Base-by-base conservation (phyloP, 2,329 filamentous ascomycete species). In the Metarhizium guizhouense region DNA sequence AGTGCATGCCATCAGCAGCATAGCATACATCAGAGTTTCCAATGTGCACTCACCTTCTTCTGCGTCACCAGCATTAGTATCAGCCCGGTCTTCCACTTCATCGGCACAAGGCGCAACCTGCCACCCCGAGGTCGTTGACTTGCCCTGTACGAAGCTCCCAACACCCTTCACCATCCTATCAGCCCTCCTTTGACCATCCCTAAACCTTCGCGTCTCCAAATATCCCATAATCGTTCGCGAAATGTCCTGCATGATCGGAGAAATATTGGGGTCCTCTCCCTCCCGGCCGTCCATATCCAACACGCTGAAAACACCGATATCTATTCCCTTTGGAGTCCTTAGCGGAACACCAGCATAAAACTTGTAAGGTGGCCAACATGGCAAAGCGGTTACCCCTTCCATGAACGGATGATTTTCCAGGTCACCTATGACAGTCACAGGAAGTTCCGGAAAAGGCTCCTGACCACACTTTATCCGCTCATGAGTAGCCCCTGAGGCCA, bases 301-400 rank as follows among this genome's bases (percentile, higher is more conserved):
- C 1, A 74, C 65, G 47, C 69, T 72, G 10, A 68, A 70, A 0
- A 72, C 68, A 3, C 74, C 74, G 4, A 76, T 76, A 52, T 75
- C 72, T 56, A 76, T 69, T 18, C 72, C 73, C 3, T 65, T 60
- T 0, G 61, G 66, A 0, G 71, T 71, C 0, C 70, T 68, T 13
- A 76, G 73, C 2, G 74, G 74, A 0, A 74, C 70, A 0, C 66
- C 73, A 0, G 72, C 72, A 47, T 75, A 76, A 54, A 76, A 76
- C 1, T 65, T 61, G 16, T 64, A 2, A 57, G 56, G 0, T 62
- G 60, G 30, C 65, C 62, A 0, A 56, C 54, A 8, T 54, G 59
- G 11, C 65, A 64, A 18, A 61, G 67, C 0, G 63, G 56, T n/a
- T 63, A 62, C 18, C 16, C 47, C 47, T 8, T 58, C 56, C 47